Conservation (phyloP, 1,284 basidiomycete genomes). For the Tilletia indica region DNA sequence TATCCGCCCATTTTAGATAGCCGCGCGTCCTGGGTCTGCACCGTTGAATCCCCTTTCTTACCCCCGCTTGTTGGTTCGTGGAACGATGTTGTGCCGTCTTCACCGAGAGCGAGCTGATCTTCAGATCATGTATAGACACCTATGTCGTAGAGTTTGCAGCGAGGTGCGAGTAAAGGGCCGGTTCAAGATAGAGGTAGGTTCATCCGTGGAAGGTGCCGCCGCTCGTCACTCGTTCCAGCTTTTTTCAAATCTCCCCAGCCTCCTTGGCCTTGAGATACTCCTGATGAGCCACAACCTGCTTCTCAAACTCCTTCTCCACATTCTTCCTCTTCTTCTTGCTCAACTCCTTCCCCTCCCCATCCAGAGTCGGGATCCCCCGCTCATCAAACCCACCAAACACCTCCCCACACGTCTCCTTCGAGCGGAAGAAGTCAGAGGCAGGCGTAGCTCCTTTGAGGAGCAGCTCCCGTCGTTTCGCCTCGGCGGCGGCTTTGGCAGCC, state of each 20-base stretch:
- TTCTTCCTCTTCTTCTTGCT: constrained; percentile 81
- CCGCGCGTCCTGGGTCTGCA: no score
- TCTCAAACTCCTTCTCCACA: constrained; percentile 72
- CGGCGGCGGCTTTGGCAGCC: constrained; percentile 69
- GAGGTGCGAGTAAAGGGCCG: no score
- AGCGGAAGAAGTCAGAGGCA: constrained; percentile 73
- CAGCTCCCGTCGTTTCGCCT: constrained; percentile 71
- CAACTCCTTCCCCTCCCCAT: constrained; percentile 78
- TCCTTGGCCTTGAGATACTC: constrained; percentile 47
- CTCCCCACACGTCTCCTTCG: constrained; percentile 48
- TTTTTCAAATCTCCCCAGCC: constrained; percentile 37
- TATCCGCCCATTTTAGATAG: no score
- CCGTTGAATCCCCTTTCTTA: no score
- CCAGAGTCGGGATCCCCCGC: constrained; percentile 76
- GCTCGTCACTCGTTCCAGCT: background rate
- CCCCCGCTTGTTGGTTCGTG: no score
- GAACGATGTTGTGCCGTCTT: no score
- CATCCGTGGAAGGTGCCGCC: no score
- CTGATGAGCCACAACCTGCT: constrained; percentile 61
- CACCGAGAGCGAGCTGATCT: no score
- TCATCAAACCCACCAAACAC: constrained; percentile 78
- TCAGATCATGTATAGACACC: no score
- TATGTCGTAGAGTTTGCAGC: no score
- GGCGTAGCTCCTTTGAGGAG: constrained; percentile 78
- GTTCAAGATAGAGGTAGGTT: no score